These are phyloP conservation scores for Castanea sativa DNA, from an alignment of 306 rosid species.

Conservation along the genomic window DNA sequence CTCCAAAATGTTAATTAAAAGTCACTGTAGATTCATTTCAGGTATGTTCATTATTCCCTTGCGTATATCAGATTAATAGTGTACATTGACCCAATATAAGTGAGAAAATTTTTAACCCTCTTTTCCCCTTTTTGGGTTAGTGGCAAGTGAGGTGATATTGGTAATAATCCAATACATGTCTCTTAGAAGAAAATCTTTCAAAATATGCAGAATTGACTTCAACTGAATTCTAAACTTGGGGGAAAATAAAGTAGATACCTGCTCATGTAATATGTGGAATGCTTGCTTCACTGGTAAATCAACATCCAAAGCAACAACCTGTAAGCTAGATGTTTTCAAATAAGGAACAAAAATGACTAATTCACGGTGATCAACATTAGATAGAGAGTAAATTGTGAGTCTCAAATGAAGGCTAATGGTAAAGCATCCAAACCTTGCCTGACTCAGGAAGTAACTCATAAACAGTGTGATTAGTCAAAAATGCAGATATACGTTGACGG, in stretches of 20 bases:
- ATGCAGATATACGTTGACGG: conserved; percentile 69
- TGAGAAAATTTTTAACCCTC: not conserved
- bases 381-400: conserved; percentile 4
- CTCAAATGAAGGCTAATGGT: conserved; percentile 22
- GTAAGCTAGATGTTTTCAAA: conserved; percentile 30
- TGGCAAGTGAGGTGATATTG: too few species aligned
- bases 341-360: conserved; percentile 7
- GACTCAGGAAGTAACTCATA: conserved; percentile 98
- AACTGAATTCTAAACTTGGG: conserved; percentile 10
- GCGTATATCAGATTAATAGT: not conserved
- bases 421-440: conserved; percentile 93
- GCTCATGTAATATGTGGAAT: conserved; percentile 91
- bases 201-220: conserved; percentile 2
- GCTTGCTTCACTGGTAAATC: conserved; percentile 97
- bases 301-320: conserved; percentile 90
- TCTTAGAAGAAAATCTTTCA: conserved; percentile 6
- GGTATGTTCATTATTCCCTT: not conserved
- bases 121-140: too few species aligned
- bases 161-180: not conserved
- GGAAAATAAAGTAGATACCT: conserved; percentile 49
- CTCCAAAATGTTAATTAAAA: not conserved
- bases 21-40: not conserved
- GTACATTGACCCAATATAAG: not conserved
- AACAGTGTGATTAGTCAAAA: conserved; percentile 70
- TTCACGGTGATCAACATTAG: conserved; percentile 8